Percentiles rank a stretch among this genome's conserved stretches.
These are phyloP conservation scores for Hypoxylon rubiginosum DNA, from an alignment of 2,329 filamentous ascomycete genomes.

Conservation along the genomic window DNA sequence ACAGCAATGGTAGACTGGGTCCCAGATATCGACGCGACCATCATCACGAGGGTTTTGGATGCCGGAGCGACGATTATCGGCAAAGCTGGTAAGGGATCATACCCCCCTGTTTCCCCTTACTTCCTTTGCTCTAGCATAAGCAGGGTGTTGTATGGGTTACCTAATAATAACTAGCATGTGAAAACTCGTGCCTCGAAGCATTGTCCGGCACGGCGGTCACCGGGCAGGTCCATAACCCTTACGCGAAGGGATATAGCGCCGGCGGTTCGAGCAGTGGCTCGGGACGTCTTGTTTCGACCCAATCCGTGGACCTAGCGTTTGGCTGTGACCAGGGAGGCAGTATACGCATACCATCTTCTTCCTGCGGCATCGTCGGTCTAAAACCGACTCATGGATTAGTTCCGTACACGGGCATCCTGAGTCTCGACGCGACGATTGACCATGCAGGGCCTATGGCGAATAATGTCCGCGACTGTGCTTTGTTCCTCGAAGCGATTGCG, in stretches of 20 bases:
- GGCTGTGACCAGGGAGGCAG: constrained; percentile 55
- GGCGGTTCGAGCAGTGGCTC: constrained; percentile 61
- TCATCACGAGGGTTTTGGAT: constrained; percentile 58
- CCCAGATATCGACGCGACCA: constrained; percentile 59
- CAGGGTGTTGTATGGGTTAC: too few relatives aligned
- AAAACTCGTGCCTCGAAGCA: constrained; percentile 60
- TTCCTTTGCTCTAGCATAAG: background rate
- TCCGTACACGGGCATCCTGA: constrained; percentile 53
- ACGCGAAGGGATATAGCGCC: constrained; percentile 59
- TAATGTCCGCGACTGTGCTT: constrained; percentile 49
- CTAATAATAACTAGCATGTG: constrained; percentile 55
- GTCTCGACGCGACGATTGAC: constrained; percentile 50
- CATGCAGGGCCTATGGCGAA: constrained; percentile 51
- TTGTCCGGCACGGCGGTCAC: constrained; percentile 59
- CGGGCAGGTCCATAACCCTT: constrained; percentile 63
- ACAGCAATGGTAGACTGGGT: constrained; percentile 57
- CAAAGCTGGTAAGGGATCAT: constrained; percentile 49
- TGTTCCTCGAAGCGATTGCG: constrained; percentile 51
- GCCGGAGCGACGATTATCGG: constrained; percentile 59
- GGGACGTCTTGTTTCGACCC: constrained; percentile 59
- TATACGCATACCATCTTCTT: constrained; percentile 51
- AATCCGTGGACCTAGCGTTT: constrained; percentile 51
- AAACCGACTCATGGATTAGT: constrained; percentile 54
- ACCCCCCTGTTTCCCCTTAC: background rate
- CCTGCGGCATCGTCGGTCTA: constrained; percentile 51